phyloP scores from a whole-genome alignment of 2,329 filamentous ascomycete genomes.

The Aureobasidium musti region DNA sequence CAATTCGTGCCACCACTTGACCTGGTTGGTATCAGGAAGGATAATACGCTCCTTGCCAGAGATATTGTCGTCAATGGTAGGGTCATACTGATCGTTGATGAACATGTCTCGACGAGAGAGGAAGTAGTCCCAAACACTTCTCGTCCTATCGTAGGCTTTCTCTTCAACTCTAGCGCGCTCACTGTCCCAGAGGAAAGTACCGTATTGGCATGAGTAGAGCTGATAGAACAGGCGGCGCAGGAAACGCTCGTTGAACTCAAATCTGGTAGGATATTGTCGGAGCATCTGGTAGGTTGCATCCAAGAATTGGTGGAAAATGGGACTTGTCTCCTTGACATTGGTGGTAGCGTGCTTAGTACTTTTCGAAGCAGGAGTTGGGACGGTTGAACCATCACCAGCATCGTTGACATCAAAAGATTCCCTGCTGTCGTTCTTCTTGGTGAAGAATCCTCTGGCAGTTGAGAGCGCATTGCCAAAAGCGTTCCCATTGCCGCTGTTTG shows the following conservation, averaged over 20 bases:
- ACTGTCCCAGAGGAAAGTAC: constrained; percentile 93
- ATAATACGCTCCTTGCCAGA: constrained; percentile 80
- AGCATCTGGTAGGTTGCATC: constrained; percentile 91
- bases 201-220: constrained; percentile 93
- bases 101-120: constrained; percentile 79
- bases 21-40: constrained; percentile 70
- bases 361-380: constrained; percentile 43
- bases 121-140: constrained; percentile 93
- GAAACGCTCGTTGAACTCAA: constrained; percentile 96
- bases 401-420: constrained; percentile 65
- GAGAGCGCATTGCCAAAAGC: constrained; percentile 83
- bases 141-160: constrained; percentile 48
- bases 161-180: constrained; percentile 67
- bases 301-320: constrained; percentile 96
- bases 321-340: constrained; percentile 85
- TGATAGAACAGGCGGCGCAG: constrained; percentile 87
- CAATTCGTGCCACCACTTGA: constrained; percentile 91
- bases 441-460: constrained; percentile 81
- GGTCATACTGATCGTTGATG: constrained; percentile 76
- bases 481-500: constrained; percentile 65
- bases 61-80: constrained; percentile 71
- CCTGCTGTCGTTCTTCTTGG: constrained; percentile 69
- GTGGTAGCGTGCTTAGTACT: constrained; percentile 62
- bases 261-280: constrained; percentile 80
- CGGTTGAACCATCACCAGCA: constrained; percentile 48